Evolutionary conservation across 129 eudicot species (phyloP).

Genomic region (Smallanthus sonchifolius): DNA sequence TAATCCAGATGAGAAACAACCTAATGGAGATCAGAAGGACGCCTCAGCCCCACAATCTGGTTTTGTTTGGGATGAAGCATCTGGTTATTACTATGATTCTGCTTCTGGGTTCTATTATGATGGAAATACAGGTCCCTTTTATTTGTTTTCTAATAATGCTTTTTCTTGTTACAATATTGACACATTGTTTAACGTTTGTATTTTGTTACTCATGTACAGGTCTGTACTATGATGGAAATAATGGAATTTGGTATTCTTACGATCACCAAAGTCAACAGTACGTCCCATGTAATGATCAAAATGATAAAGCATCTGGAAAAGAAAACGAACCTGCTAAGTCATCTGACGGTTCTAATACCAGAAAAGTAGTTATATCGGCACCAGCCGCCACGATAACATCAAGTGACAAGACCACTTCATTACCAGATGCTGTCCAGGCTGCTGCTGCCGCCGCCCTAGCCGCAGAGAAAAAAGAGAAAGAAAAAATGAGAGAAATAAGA

Average conservation of each 20-base stretch:
- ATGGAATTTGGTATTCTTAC: constrained; percentile 84
- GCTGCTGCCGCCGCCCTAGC: constrained; percentile 94
- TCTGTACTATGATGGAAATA: constrained; percentile 92
- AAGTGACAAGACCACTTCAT: constrained; percentile 60
- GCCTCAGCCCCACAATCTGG: constrained; percentile 81
- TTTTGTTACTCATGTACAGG: constrained; percentile 44
- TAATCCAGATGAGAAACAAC: constrained; percentile 79
- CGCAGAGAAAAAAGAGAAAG: constrained; percentile 92
- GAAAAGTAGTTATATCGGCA: constrained; percentile 87
- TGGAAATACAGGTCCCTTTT: constrained; percentile 72
- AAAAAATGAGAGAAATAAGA: constrained; percentile 68
- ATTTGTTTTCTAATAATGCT: not conserved
- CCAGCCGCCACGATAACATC: constrained; percentile 79
- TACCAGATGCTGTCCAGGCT: constrained; percentile 94
- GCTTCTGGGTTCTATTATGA: constrained; percentile 95
- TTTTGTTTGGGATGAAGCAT: constrained; percentile 98
- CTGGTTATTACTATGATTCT: constrained; percentile 96
- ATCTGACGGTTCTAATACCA: constrained; percentile 44
- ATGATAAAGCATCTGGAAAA: constrained; percentile 47
- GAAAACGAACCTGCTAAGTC: constrained; percentile 48
- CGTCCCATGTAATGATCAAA: constrained; percentile 71
- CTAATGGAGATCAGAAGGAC: constrained; percentile 49
- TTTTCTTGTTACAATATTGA: not conserved
- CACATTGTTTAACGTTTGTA: not conserved
- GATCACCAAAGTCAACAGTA: constrained; percentile 90